Base-by-base conservation (phyloP, 129 eudicot genomes). In the Saposhnikovia divaricata region DNA sequence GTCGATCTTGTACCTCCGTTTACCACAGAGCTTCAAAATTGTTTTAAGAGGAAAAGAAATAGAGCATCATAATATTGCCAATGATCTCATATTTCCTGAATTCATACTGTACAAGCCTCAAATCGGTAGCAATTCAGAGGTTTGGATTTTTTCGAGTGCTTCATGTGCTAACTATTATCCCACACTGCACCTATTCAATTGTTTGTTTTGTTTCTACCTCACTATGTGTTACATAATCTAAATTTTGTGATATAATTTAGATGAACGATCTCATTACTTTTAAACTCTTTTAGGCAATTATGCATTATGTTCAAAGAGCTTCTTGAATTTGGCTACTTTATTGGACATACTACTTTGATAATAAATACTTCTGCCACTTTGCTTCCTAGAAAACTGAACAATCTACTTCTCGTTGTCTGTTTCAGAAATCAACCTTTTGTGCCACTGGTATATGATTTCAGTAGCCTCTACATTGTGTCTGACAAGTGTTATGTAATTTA, bases 91-190 rank as follows among this genome's bases (percentile, higher is more conserved):
- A 82, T 92, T 75, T 85, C 86, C 87, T 13, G 96, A 94, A 77
- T 90, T 83, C 84, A 87, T 94, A 82, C n/a, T 87, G 85, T 94
- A 94, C 82, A 92, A 77, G 84, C 97, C 98, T 83, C 93, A 90
- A 18, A 90, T 63, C 31, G 87, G 84, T 31, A 90, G 87, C 80
- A 9, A 75, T 27, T 72, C 37, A 47, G 94, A 91, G 96, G 98
- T 94, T 73, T 74, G 88, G 83, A 63, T 72, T 45, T 34, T 14
- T 31, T 27, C 3, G 8, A 27, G 72, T 31, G 23, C 42, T 68
- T 68, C 19, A 68, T 68, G 42, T 69, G 12, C 45, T 69, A 13
- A 11, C 45, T 69, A 34, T 34, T 34, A 34, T 34, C 74, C 74
- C 12, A 4, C 21, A 66, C 38, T 2, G 43, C 7, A 69, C 19